Evolutionary conservation across 1,284 basidiomycete species (phyloP).

Genomic region (Puccinia polysora): DNA sequence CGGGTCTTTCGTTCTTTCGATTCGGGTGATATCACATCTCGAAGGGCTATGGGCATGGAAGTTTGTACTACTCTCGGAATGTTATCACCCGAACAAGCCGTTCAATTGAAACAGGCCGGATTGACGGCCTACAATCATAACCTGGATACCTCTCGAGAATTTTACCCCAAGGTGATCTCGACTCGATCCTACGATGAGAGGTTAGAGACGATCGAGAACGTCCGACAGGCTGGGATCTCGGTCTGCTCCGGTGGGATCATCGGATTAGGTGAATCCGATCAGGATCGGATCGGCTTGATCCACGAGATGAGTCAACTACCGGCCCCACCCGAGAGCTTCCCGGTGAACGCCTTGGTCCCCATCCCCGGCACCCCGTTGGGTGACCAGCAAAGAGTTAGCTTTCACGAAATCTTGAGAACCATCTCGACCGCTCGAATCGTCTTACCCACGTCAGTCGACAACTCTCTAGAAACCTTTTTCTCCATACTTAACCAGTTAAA

Average conservation of each 20-base stretch:
- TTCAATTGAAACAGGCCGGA: conserved; percentile 85
- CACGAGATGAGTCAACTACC: conserved; percentile 83
- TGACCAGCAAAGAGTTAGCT: conserved; percentile 56
- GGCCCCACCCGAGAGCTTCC: conserved; percentile 95
- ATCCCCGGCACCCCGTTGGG: conserved; percentile 62
- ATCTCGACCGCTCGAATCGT: conserved; percentile 92
- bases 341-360: conserved; percentile 82
- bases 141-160: conserved; percentile 94
- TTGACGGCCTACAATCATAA: conserved; percentile 98
- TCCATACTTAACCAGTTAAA: background rate
- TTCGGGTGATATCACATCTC: background rate
- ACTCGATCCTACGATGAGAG: conserved; percentile 92
- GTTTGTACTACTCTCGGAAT: conserved; percentile 98
- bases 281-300: conserved; percentile 87
- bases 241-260: conserved; percentile 97
- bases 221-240: conserved; percentile 89
- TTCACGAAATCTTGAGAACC: conserved; percentile 82
- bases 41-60: conserved; percentile 56
- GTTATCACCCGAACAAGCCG: conserved; percentile 90
- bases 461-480: background rate
- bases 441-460: conserved; percentile 63
- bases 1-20: background rate
- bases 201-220: conserved; percentile 78
- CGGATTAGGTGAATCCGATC: conserved; percentile 84
- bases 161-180: conserved; percentile 92